Percentiles rank a stretch among this genome's conserved stretches.
Conservation (phyloP, 805 yeast genomes). For the Myxozyma neotropica region DNA sequence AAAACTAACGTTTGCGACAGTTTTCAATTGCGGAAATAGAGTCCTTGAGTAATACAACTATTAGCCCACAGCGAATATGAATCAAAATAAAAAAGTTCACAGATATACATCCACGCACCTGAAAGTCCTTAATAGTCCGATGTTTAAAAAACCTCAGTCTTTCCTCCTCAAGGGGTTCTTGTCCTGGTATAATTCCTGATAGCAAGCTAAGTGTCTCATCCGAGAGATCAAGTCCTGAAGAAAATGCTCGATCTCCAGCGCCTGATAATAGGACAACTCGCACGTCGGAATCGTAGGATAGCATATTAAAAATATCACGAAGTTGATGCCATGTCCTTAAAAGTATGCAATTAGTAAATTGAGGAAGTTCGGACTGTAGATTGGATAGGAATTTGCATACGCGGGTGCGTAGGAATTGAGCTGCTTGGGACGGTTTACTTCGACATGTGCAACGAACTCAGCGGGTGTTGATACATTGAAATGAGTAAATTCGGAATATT, state of each 20-base stretch:
- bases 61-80: background rate
- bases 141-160: slow-evolving; percentile 41
- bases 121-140: slow-evolving; percentile 58
- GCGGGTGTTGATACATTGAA: slow-evolving; percentile 48
- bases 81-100: slow-evolving; percentile 24
- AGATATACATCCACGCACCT: slow-evolving; percentile 40
- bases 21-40: slow-evolving; percentile 20
- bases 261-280: slow-evolving; percentile 62
- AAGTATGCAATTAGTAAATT: too few relatives aligned
- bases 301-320: slow-evolving; percentile 49
- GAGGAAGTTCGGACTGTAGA: slow-evolving; percentile 32
- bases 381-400: slow-evolving; percentile 1
- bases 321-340: slow-evolving; percentile 59
- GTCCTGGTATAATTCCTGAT: slow-evolving; percentile 23
- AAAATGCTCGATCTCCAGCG: slow-evolving; percentile 55
- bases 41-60: slow-evolving; percentile 1
- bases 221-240: slow-evolving; percentile 66
- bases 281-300: slow-evolving; percentile 51
- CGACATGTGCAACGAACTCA: slow-evolving; percentile 57
- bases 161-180: slow-evolving; percentile 29
- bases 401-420: slow-evolving; percentile 56
- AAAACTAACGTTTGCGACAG: slow-evolving; percentile 33
- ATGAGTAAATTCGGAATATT: slow-evolving; percentile 38
- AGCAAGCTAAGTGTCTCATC: slow-evolving; percentile 14
- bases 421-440: slow-evolving; percentile 61